Base-by-base conservation (phyloP, 345 rosid species). In the Ricinus communis region DNA sequence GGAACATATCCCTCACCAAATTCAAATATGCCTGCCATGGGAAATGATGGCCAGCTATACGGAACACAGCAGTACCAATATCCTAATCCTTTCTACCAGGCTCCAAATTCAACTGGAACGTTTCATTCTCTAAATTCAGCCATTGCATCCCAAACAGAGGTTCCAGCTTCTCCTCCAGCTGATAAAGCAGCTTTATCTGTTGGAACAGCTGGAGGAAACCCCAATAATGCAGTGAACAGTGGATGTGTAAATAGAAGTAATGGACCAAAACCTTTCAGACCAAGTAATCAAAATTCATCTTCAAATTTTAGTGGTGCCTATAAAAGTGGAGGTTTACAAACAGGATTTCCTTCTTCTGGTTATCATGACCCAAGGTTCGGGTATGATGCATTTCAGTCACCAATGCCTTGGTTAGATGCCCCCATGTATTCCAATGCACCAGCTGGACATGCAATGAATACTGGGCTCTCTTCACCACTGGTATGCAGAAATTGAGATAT, bases 61-160 rank as follows among this genome's bases (percentile, higher is more conserved):
- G 82, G 79, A 31, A 70, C 79, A 24, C 83, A 85, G 52, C 84
- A 85, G 4, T 87, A 87, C 82, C 82, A 79, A 53, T 87, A 87
- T 76, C 84, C 88, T 15, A 62, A 81, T 66, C 76, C 81, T 66
- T 87, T 81, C 58, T 84, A 84, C 69, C 83, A 77, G 58, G 75
- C 57, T n/a, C 70, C 68, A 62, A 15, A 21, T 18, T 46, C 70
- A 60, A 65, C 46, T 53, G 52, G 75, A 63, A 5, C 71, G 54
- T 61, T 51, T 51, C 71, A 22, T 14, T 55, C 77, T 73, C 51
- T 31, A 21, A 43, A 66, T 55, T 68, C 63, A 27, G 55, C 63
- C n/a, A 50, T 10, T 58, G 68, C 71, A 43, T 55, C 80, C 13
- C 84, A 75, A 22, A 76, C 60, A 6, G 74, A 74, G 50, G 81